Evolutionary conservation across 805 yeast species (phyloP).

Genomic region (Candida coleopterorum): DNA sequence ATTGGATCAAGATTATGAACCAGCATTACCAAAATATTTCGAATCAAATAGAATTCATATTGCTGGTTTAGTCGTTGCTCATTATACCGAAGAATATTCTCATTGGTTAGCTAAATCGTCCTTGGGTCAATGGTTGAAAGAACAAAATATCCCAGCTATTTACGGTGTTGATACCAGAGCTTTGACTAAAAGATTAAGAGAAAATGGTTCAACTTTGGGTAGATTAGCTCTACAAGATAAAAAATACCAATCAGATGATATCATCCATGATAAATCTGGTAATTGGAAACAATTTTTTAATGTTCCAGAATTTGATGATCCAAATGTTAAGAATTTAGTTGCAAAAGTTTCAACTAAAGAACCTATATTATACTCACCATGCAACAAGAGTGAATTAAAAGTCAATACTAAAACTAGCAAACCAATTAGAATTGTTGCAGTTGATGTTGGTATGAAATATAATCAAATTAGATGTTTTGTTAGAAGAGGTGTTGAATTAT

Average conservation of each 20-base stretch:
- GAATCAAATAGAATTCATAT: conserved; percentile 91
- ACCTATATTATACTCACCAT: conserved; percentile 76
- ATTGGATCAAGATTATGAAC: conserved; percentile 59
- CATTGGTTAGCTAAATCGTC: conserved; percentile 92
- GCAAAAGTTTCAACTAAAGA: conserved; percentile 79
- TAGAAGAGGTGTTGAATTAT: conserved; percentile 90
- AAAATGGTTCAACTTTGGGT: conserved; percentile 89
- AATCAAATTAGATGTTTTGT: conserved; percentile 97
- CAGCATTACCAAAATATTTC: conserved; percentile 81
- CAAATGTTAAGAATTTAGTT: conserved; percentile 86
- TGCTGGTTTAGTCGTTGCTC: conserved; percentile 95
- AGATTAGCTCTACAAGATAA: conserved; percentile 65
- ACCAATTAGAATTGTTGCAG: conserved; percentile 74
- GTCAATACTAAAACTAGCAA: conserved; percentile 53
- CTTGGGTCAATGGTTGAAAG: conserved; percentile 88
- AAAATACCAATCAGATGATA: conserved; percentile 24
- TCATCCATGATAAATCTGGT: conserved; percentile 23
- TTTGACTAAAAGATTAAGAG: conserved; percentile 88
- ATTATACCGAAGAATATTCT: conserved; percentile 93
- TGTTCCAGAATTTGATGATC: conserved; percentile 87
- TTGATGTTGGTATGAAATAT: conserved; percentile 97
- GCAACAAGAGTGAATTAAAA: conserved; percentile 46
- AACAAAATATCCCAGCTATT: conserved; percentile 89
- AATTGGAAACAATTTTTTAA: conserved; percentile 64
- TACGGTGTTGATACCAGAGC: conserved; percentile 98